phyloP scores from a whole-genome alignment of 1,284 basidiomycete species.

The Vanrija sp. region DNA sequence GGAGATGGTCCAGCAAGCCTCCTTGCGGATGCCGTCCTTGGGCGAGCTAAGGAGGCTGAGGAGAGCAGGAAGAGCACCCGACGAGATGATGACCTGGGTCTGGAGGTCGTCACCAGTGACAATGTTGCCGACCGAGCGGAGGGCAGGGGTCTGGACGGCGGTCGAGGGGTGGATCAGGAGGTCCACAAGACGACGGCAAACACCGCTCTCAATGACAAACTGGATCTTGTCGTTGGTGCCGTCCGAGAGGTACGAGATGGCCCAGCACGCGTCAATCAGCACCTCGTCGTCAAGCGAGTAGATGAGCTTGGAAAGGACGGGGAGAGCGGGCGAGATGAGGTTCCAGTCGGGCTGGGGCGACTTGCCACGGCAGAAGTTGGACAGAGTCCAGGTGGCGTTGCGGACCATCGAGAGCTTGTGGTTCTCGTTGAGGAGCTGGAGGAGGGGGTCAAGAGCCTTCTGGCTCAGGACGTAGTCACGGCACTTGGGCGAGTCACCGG shows the following conservation, averaged over 20 bases:
- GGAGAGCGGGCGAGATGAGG: slow-evolving; percentile 88
- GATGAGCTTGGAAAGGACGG: slow-evolving; percentile 94
- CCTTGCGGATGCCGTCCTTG: slow-evolving; percentile 85
- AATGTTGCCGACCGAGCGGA: slow-evolving; percentile 97
- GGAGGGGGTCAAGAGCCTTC: slow-evolving; percentile 55
- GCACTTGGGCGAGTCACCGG: slow-evolving; percentile 90
- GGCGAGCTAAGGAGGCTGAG: slow-evolving; percentile 87
- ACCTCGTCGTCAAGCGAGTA: slow-evolving; percentile 99
- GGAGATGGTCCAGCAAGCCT: slow-evolving; percentile 99
- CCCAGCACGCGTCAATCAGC: slow-evolving; percentile 99
- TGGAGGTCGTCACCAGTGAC: slow-evolving; percentile 98
- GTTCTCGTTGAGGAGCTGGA: slow-evolving; percentile 54
- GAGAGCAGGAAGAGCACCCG: slow-evolving; percentile 88
- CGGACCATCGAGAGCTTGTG: slow-evolving; percentile 96
- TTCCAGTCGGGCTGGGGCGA: slow-evolving; percentile 95
- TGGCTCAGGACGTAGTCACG: slow-evolving; percentile 70
- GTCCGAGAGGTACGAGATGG: slow-evolving; percentile 98
- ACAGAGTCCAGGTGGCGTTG: slow-evolving; percentile 96
- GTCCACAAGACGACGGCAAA: slow-evolving; percentile 95
- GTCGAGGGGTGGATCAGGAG: slow-evolving; percentile 96
- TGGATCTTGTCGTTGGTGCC: slow-evolving; percentile 99
- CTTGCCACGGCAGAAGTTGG: slow-evolving; percentile 97
- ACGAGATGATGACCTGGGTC: slow-evolving; percentile 96
- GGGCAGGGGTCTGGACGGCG: slow-evolving; percentile 96
- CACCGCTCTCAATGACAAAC: slow-evolving; percentile 97